Conservation (phyloP, 176 grass and related monocot species). For the Aechmea fasciata region DNA sequence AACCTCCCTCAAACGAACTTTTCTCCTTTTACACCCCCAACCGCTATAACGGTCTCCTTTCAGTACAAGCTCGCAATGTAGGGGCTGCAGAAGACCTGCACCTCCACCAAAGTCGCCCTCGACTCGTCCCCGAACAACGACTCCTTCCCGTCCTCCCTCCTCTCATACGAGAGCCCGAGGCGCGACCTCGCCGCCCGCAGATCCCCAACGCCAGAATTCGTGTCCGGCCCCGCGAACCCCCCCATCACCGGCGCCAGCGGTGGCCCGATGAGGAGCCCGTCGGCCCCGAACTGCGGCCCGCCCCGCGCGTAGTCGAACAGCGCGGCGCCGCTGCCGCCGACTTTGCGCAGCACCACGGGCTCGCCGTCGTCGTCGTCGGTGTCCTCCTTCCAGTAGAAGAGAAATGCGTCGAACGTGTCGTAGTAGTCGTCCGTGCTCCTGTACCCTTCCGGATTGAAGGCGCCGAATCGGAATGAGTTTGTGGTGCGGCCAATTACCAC, state of each 20-base stretch:
- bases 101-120: slow-evolving; percentile 42
- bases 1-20: no score
- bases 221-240: slow-evolving; percentile 73
- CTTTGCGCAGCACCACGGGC: slow-evolving; percentile 47
- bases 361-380: not conserved
- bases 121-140: slow-evolving; percentile 61
- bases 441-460: slow-evolving; percentile 85
- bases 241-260: slow-evolving; percentile 86
- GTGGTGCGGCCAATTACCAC: slow-evolving; percentile 50
- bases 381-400: slow-evolving; percentile 62
- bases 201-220: slow-evolving; percentile 62
- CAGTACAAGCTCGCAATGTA: slow-evolving; percentile 70
- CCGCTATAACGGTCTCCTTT: not conserved
- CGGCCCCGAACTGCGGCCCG: slow-evolving; percentile 86
- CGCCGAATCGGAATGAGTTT: slow-evolving; percentile 44
- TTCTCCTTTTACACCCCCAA: no score
- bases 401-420: slow-evolving; percentile 76
- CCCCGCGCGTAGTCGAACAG: slow-evolving; percentile 84
- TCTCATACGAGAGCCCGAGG: slow-evolving; percentile 74
- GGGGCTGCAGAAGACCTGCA: slow-evolving; percentile 83
- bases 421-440: slow-evolving; percentile 94
- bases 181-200: slow-evolving; percentile 63
- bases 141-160: slow-evolving; percentile 64
- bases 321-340: slow-evolving; percentile 81
- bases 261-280: slow-evolving; percentile 78